phyloP scores from a whole-genome alignment of 768 basidiomycete species.

The Agrocybe chaxingu region DNA sequence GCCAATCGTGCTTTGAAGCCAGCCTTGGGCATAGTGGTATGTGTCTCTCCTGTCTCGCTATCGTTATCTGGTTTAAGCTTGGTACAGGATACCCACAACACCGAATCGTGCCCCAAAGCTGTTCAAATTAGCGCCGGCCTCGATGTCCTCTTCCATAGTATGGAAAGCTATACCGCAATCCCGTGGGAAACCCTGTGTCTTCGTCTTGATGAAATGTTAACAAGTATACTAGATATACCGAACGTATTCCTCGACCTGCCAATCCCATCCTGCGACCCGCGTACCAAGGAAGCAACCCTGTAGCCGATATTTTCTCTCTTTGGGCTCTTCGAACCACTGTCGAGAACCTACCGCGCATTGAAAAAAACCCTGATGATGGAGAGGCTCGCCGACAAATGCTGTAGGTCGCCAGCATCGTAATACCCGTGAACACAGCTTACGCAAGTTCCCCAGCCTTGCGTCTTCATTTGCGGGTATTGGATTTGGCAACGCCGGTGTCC shows the following conservation, averaged over 20 bases:
- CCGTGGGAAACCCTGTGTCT: constrained; percentile 50
- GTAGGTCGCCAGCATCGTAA: constrained; percentile 36
- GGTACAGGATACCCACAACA: constrained; percentile 77
- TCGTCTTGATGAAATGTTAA: constrained; percentile 1
- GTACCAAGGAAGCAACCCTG: constrained; percentile 91
- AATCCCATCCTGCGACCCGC: constrained; percentile 91
- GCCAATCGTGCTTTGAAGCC: constrained; percentile 91
- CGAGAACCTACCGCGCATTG: constrained; percentile 83
- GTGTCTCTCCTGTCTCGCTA: constrained; percentile 8
- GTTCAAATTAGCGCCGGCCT: constrained; percentile 94
- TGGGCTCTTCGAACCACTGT: constrained; percentile 93
- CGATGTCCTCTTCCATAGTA: constrained; percentile 93
- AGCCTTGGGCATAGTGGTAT: constrained; percentile 70
- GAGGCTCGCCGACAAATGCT: constrained; percentile 93
- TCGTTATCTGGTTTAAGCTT: background rate
- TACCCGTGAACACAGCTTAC: background rate
- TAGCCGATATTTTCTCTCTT: constrained; percentile 92
- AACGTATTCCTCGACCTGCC: constrained; percentile 82
- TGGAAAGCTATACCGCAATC: constrained; percentile 94
- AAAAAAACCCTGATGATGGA: constrained; percentile 70
- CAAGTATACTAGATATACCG: constrained; percentile 61
- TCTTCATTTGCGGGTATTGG: constrained; percentile 95
- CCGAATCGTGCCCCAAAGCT: constrained; percentile 85
- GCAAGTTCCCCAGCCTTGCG: constrained; percentile 55
- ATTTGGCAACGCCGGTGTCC: constrained; percentile 91